These are phyloP conservation scores for Pseudocercospora macadamiae DNA, from an alignment of 2,329 filamentous ascomycete genomes.

Conservation along the genomic window DNA sequence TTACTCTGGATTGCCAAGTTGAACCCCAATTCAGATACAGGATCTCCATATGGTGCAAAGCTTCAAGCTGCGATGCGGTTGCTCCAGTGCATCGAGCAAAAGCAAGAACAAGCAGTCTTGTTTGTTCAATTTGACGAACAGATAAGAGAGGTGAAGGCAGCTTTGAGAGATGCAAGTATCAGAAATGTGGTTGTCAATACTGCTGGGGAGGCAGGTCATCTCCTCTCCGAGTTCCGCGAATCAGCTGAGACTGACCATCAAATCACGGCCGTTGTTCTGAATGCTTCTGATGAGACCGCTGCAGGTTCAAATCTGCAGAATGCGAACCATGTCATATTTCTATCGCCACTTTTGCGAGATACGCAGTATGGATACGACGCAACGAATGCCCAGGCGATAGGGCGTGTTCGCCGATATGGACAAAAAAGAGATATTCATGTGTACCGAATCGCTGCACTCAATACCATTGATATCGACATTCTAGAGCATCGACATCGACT, in stretches of 20 bases:
- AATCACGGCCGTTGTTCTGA: conserved; percentile 59
- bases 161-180: conserved; percentile 40
- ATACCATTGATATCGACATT: conserved; percentile 58
- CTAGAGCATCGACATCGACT: conserved; percentile 48
- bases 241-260: conserved; percentile 22
- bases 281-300: conserved; percentile 59
- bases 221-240: conserved; percentile 29
- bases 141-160: conserved; percentile 42
- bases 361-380: conserved; percentile 59
- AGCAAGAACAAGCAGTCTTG: conserved; percentile 56
- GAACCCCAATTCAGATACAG: conserved; percentile 26
- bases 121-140: conserved; percentile 59
- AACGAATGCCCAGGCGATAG: conserved; percentile 66
- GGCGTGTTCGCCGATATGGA: conserved; percentile 61
- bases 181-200: conserved; percentile 43
- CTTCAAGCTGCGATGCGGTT: conserved; percentile 51
- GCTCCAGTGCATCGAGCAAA: conserved; percentile 42
- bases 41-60: conserved; percentile 48
- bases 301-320: conserved; percentile 64
- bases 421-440: conserved; percentile 62
- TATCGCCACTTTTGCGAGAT: conserved; percentile 57
- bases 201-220: conserved; percentile 20
- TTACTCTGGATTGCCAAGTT: conserved; percentile 46
- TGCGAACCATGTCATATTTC: conserved; percentile 67
- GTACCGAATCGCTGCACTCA: conserved; percentile 79